A percentile compares a stretch with the other conserved stretches of the same genome.
phyloP scores from a whole-genome alignment of 2,329 filamentous ascomycete genomes.

The Pseudogymnoascus sp. region DNA sequence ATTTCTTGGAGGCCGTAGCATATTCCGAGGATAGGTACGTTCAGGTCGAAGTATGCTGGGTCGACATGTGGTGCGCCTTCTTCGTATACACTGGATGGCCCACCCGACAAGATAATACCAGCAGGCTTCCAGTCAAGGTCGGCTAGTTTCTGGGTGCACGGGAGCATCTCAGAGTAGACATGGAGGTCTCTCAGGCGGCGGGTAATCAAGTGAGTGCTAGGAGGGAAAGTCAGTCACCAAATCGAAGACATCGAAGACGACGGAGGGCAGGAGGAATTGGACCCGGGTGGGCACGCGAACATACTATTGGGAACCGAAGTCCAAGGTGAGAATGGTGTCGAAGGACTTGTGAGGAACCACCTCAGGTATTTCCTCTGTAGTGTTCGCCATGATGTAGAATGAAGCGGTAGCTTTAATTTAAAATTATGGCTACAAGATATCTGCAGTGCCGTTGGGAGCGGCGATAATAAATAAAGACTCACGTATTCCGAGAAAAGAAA shows the following conservation, averaged over 20 bases:
- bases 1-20: slow-evolving; percentile 57
- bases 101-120: slow-evolving; percentile 72
- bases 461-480: slow-evolving; percentile 7
- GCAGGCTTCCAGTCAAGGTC: slow-evolving; percentile 74
- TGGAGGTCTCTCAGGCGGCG: slow-evolving; percentile 69
- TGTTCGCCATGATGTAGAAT: slow-evolving; percentile 4
- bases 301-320: slow-evolving; percentile 46
- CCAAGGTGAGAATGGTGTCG: slow-evolving; percentile 61
- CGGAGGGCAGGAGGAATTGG: slow-evolving; percentile 1
- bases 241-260: neutral
- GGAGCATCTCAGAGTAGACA: slow-evolving; percentile 82
- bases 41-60: slow-evolving; percentile 70
- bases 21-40: slow-evolving; percentile 47
- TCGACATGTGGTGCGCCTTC: slow-evolving; percentile 71
- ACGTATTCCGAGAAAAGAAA: slow-evolving; percentile 4
- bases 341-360: slow-evolving; percentile 33
- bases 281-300: slow-evolving; percentile 9
- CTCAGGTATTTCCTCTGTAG: slow-evolving; percentile 10
- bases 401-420: neutral
- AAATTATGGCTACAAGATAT: slow-evolving; percentile 43
- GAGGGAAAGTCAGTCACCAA: slow-evolving; percentile 45
- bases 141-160: slow-evolving; percentile 73
- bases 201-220: slow-evolving; percentile 62
- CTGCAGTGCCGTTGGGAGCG: neutral
- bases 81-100: slow-evolving; percentile 73